These are phyloP conservation scores for Pichia inconspicua DNA, from an alignment of 1,139 yeast genomes.

Conservation along the genomic window DNA sequence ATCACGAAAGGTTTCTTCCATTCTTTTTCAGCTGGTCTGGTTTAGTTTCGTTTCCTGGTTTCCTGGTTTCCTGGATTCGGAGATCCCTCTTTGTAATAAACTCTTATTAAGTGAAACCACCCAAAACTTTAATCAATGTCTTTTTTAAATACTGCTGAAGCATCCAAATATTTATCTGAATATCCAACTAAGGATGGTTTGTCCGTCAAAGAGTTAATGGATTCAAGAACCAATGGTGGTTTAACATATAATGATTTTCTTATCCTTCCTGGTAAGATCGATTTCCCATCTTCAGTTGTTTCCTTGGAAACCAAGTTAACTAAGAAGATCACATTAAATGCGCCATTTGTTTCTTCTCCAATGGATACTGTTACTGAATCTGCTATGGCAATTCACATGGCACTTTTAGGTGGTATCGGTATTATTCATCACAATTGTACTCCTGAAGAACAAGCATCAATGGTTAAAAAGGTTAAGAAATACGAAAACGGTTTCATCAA, in stretches of 20 bases:
- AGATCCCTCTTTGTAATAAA: neutral
- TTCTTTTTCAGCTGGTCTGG: neutral
- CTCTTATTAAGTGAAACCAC: neutral
- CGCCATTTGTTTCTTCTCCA: slow-evolving; percentile 96
- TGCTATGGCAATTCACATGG: slow-evolving; percentile 98
- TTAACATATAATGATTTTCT: slow-evolving; percentile 94
- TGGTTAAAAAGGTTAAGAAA: slow-evolving; percentile 95
- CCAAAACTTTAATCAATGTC: slow-evolving; percentile 2
- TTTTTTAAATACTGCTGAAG: slow-evolving; percentile 49
- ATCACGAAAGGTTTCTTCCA: neutral
- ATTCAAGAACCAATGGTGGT: slow-evolving; percentile 87
- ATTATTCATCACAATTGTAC: slow-evolving; percentile 96
- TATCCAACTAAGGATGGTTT: slow-evolving; percentile 79
- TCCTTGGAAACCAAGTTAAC: slow-evolving; percentile 79
- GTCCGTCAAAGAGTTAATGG: slow-evolving; percentile 77
- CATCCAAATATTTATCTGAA: slow-evolving; percentile 56
- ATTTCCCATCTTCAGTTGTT: slow-evolving; percentile 75
- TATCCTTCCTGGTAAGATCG: slow-evolving; percentile 90
- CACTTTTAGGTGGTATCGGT: slow-evolving; percentile 98
- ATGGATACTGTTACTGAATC: slow-evolving; percentile 99
- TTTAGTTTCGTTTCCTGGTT: neutral
- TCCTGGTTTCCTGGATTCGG: neutral
- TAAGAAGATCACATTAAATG: slow-evolving; percentile 79
- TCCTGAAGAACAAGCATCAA: slow-evolving; percentile 94
- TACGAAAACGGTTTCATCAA: slow-evolving; percentile 96